Percentiles rank a stretch among this genome's conserved stretches.
Conservation (phyloP, 352 stramenopile species). For the Phytophthora kernoviae region DNA sequence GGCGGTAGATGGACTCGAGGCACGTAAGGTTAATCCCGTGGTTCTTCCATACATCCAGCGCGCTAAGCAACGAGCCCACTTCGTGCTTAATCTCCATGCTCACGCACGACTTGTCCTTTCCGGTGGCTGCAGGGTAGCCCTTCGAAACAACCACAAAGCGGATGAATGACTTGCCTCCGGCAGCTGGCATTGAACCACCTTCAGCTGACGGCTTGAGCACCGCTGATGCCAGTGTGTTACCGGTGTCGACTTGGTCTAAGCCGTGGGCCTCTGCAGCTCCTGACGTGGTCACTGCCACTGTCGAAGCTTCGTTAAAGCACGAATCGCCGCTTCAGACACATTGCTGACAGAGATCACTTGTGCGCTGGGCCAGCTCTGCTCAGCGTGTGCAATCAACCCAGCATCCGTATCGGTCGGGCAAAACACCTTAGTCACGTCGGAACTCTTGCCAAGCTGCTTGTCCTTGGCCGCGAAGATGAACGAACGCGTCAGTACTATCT, state of each 20-base stretch:
- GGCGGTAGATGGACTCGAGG: slow-evolving; percentile 87
- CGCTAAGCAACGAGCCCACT: slow-evolving; percentile 81
- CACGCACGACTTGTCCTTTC: slow-evolving; percentile 83
- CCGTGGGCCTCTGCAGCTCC: slow-evolving; percentile 44
- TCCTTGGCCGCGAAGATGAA: slow-evolving; percentile 75
- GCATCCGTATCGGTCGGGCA: slow-evolving; percentile 60
- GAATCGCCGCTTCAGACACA: slow-evolving; percentile 63
- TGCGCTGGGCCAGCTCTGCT: slow-evolving; percentile 75
- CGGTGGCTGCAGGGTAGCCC: slow-evolving; percentile 60
- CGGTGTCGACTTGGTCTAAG: slow-evolving; percentile 57
- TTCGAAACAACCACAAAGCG: slow-evolving; percentile 83
- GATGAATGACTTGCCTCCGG: slow-evolving; percentile 52
- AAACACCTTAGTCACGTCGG: slow-evolving; percentile 67
- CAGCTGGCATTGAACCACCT: not conserved
- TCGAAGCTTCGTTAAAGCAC: slow-evolving; percentile 42
- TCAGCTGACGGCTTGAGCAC: slow-evolving; percentile 35
- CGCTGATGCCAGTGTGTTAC: slow-evolving; percentile 53
- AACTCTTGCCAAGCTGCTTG: slow-evolving; percentile 42
- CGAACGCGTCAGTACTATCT: slow-evolving; percentile 71
- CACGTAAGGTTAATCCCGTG: slow-evolving; percentile 84
- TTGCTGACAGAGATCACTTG: slow-evolving; percentile 68
- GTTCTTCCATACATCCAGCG: slow-evolving; percentile 83
- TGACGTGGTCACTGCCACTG: slow-evolving; percentile 61
- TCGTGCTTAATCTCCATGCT: slow-evolving; percentile 89
- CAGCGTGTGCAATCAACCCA: slow-evolving; percentile 57